Base-by-base conservation (phyloP, 371 early-diverging fungal species). In the Mortierella sp. region DNA sequence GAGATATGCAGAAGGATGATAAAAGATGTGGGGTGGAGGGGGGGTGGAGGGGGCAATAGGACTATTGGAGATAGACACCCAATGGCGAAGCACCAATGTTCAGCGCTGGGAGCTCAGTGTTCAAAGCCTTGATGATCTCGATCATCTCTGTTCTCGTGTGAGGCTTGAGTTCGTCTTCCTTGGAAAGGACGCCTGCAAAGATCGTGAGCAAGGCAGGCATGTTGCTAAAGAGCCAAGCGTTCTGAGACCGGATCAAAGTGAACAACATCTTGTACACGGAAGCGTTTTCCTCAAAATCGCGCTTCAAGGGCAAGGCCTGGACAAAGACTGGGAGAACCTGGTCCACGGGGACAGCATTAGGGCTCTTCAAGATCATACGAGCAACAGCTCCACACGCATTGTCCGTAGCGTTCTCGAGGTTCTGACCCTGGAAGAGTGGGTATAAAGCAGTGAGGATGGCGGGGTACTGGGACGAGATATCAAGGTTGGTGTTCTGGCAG, bases 311-410 rank as follows among this genome's bases (percentile, higher is more conserved):
- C 65, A 96, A 69, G 2, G 86, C 85, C 30, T 72, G 70, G 12
- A 91, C 79, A 68, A 94, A 82, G 26, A 85, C 88, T 21, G 91
- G 93, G 28, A 95, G 70, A 18, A 91, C 88, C 55, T 86, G 61
- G 8, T 72, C 90, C 47, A 93, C 70, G 10, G 94, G 94, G 6
- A 94, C 86, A 7, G 87, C 88, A 34, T 86, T 79, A 9, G 93
- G 90, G 67, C 85, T 82, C 46, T 83, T 82, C 56, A 93, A 67
- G 58, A 95, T 90, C 78, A 95, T 86, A 42, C 96, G 86, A 16
- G 92, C 90, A 27, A 94, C 91, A 49, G 95, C 92, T 30, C 96
- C 96, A 52, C 91, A 90, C 28, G 96, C 96, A 74, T 96, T 96
- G 81, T 96, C 96, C 21, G 87, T 85, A 16, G 84, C 83, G 71